Percentiles rank a stretch among this genome's conserved stretches.
phyloP scores from a whole-genome alignment of 139 green algal genomes.

The Auxenochlorella pyrenoidosa region DNA sequence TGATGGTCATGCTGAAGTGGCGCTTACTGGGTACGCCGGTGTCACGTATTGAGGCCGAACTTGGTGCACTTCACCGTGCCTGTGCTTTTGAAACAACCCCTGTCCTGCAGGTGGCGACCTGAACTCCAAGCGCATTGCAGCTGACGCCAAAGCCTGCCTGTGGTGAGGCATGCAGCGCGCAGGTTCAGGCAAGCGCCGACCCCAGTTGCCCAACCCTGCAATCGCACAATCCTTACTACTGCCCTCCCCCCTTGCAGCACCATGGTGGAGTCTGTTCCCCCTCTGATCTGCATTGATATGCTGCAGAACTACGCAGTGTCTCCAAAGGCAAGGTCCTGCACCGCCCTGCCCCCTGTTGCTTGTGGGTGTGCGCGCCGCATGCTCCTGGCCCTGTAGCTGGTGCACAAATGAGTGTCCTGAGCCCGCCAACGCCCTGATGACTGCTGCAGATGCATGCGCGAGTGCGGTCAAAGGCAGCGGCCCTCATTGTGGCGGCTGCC shows the following conservation, averaged over 20 bases:
- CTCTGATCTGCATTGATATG: neutral
- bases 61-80: no score
- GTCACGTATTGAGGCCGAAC: no score
- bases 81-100: no score
- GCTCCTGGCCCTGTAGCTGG: neutral
- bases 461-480: neutral
- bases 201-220: no score
- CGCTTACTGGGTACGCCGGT: no score
- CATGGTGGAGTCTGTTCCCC: neutral
- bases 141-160: conserved; percentile 19
- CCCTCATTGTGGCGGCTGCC: conserved; percentile 2
- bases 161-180: neutral
- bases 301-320: neutral
- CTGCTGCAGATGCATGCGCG: neutral
- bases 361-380: neutral
- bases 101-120: conserved; percentile 1
- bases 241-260: neutral
- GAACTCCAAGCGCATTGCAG: conserved; percentile 7
- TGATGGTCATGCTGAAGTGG: neutral
- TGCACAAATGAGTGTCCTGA: neutral
- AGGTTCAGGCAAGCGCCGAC: no score
- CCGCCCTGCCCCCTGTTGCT: neutral
- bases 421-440: neutral
- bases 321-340: neutral
- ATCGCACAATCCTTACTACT: no score